A percentile compares a stretch with the other conserved stretches of the same genome.
Evolutionary conservation across 2,329 filamentous ascomycete species (phyloP).

Genomic region (Sarocladiaceae sp.): DNA sequence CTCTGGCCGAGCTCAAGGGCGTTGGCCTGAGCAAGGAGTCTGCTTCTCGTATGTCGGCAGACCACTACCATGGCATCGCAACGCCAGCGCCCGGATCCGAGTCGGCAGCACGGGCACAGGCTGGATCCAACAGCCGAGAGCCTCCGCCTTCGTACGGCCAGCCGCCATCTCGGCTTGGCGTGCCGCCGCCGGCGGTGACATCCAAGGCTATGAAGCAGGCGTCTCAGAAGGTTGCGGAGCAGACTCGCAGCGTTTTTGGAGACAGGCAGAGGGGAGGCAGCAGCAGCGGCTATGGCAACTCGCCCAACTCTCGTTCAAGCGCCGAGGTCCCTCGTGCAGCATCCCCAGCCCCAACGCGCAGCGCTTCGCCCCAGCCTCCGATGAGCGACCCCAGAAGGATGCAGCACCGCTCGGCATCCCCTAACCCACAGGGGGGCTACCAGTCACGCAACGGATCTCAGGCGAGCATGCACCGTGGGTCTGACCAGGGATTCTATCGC

Average conservation of each 20-base stretch:
- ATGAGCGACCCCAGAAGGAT: conserved; percentile 38
- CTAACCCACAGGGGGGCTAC: conserved; percentile 46
- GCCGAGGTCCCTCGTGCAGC: conserved; percentile 52
- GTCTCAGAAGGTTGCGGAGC: conserved; percentile 78
- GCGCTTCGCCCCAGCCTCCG: conserved; percentile 55
- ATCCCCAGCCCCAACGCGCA: conserved; percentile 64
- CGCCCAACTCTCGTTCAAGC: conserved; percentile 44
- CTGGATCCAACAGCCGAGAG: conserved; percentile 54
- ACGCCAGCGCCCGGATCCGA: conserved; percentile 62
- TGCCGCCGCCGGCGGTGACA: conserved; percentile 87
- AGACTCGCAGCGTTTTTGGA: conserved; percentile 74
- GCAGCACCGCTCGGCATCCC: conserved; percentile 47
- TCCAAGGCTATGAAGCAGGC: conserved; percentile 93
- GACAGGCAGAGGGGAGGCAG: conserved; percentile 28
- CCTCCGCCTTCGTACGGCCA: conserved; percentile 80
- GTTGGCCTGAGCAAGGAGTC: conserved; percentile 71
- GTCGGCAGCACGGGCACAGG: conserved; percentile 20
- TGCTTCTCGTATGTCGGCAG: conserved; percentile 79
- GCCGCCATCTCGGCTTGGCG: conserved; percentile 66
- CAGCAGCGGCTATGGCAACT: conserved; percentile 21
- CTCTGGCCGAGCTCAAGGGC: conserved; percentile 86
- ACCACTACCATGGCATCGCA: conserved; percentile 87
- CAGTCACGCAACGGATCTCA: conserved; percentile 31
- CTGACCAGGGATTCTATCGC: conserved; percentile 45
- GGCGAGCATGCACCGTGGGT: conserved; percentile 35